phyloP scores from a whole-genome alignment of 1,139 yeast species.

The Suhomyces atakaporum region DNA sequence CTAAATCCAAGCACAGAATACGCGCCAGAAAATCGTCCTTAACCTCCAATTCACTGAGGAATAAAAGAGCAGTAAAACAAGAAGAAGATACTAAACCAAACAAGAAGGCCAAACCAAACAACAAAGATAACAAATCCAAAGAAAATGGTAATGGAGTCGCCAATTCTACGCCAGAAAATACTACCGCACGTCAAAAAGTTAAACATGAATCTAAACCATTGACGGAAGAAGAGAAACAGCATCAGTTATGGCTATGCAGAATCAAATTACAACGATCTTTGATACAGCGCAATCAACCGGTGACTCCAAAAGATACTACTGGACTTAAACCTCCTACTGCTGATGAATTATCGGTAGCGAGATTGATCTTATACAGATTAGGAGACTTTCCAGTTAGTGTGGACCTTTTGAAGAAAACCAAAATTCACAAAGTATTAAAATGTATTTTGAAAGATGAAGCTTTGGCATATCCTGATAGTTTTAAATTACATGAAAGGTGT shows the following conservation, averaged over 20 bases:
- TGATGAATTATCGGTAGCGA: slow-evolving; percentile 56
- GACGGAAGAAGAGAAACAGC: slow-evolving; percentile 43
- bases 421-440: slow-evolving; percentile 55
- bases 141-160: slow-evolving; percentile 9
- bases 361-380: slow-evolving; percentile 53
- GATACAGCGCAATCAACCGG: slow-evolving; percentile 47
- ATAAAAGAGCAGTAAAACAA: slow-evolving; percentile 6
- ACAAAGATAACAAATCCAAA: slow-evolving; percentile 3
- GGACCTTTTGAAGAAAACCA: slow-evolving; percentile 53
- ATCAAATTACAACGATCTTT: slow-evolving; percentile 48
- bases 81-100: too few species aligned
- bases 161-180: slow-evolving; percentile 6
- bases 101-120: too few species aligned
- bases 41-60: slow-evolving; percentile 7
- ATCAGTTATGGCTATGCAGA: slow-evolving; percentile 51
- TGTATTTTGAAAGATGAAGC: slow-evolving; percentile 46
- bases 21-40: slow-evolving; percentile 10
- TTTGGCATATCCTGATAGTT: slow-evolving; percentile 48
- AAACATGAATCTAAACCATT: slow-evolving; percentile 17
- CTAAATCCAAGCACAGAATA: slow-evolving; percentile 12
- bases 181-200: slow-evolving; percentile 7
- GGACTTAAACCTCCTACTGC: slow-evolving; percentile 46
- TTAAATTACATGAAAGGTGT: slow-evolving; percentile 50
- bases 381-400: slow-evolving; percentile 55
- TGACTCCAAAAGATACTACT: slow-evolving; percentile 37